Base-by-base conservation (phyloP, 2,329 filamentous ascomycete species). In the Fonsecaea nubica region DNA sequence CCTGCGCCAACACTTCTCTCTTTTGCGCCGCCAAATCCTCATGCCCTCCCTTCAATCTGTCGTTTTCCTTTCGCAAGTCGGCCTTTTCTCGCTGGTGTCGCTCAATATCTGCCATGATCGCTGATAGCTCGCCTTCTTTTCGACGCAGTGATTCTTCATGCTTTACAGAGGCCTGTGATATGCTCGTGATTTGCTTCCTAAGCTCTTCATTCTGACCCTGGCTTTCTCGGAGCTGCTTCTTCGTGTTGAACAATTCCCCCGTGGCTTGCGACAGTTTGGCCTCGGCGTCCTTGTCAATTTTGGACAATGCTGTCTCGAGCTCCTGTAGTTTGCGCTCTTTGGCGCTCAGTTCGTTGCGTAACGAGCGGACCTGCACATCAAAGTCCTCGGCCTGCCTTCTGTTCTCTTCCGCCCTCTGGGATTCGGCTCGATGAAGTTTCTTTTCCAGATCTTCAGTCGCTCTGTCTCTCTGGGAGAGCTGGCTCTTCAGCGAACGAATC, bases 101-200 rank as follows among this genome's bases (percentile, higher is more conserved):
- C 76, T 90, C 91, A 69, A 93, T 87, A 76, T 99, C 95, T 10
- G 89, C 88, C 72, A 93, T 92, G 38, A 98, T 84, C 54, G 98
- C 85, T 0, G 90, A 86, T 21, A 99, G 83, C 75, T 99, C 96
- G 77, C 93, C 97, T 76, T 99, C 95, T 77, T 98, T 99, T 66
- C 91, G 90, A 30, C 93, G 87, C 30, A 99, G 90, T 52, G 98
- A 86, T 73, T 98, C 94, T 78, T 99, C 95, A 71, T 97, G 98
- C 75, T 93, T 92, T 0, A 93, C 96, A 0, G 94, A 97, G 0
- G 94, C 97, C 57, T 92, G 89, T 0, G 95, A 95, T 18, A 99
- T 83, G 71, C 97, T 89, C 0, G 91, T 86, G 61, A 99, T 88
- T 74, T 97, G 93, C 73, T 93, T 87, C 62, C 96, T 90, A 55